A percentile compares a stretch with the other conserved stretches of the same genome.
Evolutionary conservation across 176 grass and related monocot species (phyloP).

Genomic region (Aechmea fasciata): DNA sequence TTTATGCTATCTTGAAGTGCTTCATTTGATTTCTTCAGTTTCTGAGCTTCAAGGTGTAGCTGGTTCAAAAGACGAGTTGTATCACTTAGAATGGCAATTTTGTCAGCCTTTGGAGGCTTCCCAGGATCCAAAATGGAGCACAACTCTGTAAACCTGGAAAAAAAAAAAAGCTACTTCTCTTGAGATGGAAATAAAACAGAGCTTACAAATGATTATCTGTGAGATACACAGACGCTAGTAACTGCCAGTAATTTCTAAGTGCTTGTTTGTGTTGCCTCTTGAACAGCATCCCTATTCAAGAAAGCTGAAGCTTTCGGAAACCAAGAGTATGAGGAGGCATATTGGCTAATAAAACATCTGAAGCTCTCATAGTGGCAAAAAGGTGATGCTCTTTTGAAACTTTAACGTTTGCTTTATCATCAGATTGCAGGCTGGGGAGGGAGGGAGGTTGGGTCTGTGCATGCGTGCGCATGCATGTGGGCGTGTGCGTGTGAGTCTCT

Average conservation of each 20-base stretch:
- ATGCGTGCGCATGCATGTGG: no score
- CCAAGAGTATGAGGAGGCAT: no score
- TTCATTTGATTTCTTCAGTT: conserved; percentile 79
- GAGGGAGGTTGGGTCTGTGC: no score
- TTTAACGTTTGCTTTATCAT: no score
- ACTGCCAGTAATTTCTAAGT: neutral
- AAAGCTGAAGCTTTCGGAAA: neutral
- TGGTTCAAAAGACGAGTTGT: conserved; percentile 47
- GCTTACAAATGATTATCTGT: neutral
- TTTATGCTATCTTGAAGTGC: conserved; percentile 71
- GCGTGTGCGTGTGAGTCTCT: no score
- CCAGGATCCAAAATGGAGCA: conserved; percentile 76
- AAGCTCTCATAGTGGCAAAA: no score
- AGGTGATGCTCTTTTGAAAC: no score
- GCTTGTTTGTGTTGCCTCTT: neutral
- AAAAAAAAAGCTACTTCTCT: neutral
- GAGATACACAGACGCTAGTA: neutral
- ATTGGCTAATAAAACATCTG: no score
- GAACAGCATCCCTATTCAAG: neutral
- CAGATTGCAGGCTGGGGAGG: no score
- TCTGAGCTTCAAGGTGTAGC: conserved; percentile 48
- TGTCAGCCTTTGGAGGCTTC: conserved; percentile 77
- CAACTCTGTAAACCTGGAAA: conserved; percentile 74
- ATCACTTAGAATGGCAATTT: conserved; percentile 61
- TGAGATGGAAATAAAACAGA: neutral